These are phyloP conservation scores for Candida glucosophila DNA, from an alignment of 1,139 yeast species.

Conservation along the genomic window DNA sequence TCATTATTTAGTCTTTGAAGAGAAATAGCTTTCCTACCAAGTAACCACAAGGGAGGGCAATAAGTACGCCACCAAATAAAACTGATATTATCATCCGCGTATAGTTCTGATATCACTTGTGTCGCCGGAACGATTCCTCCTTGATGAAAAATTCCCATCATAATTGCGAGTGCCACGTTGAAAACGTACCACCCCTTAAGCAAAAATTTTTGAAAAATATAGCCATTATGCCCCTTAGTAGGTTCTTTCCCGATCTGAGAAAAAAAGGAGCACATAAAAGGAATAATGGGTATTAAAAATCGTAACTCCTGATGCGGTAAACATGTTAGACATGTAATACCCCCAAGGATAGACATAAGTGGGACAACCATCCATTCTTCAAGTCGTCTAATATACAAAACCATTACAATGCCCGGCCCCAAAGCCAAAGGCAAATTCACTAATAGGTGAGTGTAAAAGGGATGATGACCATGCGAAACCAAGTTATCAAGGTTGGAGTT, in stretches of 20 bases:
- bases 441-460: constrained; percentile 63
- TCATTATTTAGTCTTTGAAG: constrained; percentile 1
- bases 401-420: constrained; percentile 62
- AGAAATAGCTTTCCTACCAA: constrained; percentile 31
- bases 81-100: too few relatives aligned
- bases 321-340: constrained; percentile 50
- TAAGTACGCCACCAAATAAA: constrained; percentile 94
- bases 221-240: neutral
- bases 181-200: constrained; percentile 49
- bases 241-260: constrained; percentile 28
- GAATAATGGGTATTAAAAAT: constrained; percentile 70
- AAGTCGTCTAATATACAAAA: constrained; percentile 23
- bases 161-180: constrained; percentile 47
- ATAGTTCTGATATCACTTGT: too few relatives aligned
- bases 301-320: constrained; percentile 91
- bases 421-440: constrained; percentile 71
- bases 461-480: constrained; percentile 75
- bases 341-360: constrained; percentile 55
- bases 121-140: constrained; percentile 80
- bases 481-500: constrained; percentile 55
- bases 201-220: neutral
- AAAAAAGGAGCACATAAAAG: constrained; percentile 65
- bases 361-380: constrained; percentile 40
- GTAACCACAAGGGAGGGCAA: constrained; percentile 85
- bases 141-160: constrained; percentile 83